Percentiles rank a stretch among this genome's conserved stretches.
These are phyloP conservation scores for Trichoderma gamsii DNA, from an alignment of 495 filamentous ascomycete species.

Conservation along the genomic window DNA sequence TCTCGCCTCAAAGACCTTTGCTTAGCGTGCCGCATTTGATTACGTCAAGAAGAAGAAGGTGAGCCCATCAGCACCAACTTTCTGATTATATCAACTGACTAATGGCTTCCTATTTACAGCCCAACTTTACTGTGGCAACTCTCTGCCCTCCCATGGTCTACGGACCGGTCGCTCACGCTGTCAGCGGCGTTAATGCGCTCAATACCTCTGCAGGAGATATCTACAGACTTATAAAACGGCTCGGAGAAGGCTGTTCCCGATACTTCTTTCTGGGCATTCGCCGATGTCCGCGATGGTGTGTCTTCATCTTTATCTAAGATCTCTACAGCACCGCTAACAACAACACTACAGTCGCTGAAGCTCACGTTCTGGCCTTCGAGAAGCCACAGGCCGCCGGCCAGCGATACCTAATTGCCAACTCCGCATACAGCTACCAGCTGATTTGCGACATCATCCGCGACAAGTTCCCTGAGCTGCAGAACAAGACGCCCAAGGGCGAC, in stretches of 20 bases:
- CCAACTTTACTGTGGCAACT: slow-evolving; percentile 38
- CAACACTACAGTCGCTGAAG: slow-evolving; percentile 40
- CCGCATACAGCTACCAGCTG: slow-evolving; percentile 34
- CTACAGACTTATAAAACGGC: slow-evolving; percentile 35
- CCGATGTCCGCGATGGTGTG: slow-evolving; percentile 35
- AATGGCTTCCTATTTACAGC: slow-evolving; percentile 6
- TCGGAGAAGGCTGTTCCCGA: slow-evolving; percentile 32
- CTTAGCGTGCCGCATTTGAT: slow-evolving; percentile 45
- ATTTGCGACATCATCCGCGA: slow-evolving; percentile 40
- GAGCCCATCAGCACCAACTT: too few species aligned
- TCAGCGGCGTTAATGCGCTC: slow-evolving; percentile 22
- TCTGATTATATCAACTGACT: too few species aligned
- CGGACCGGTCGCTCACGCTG: slow-evolving; percentile 37
- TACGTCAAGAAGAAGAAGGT: slow-evolving; percentile 36
- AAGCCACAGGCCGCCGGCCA: slow-evolving; percentile 37
- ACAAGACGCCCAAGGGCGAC: slow-evolving; percentile 30
- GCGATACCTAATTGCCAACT: slow-evolving; percentile 42
- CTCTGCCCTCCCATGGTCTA: slow-evolving; percentile 50
- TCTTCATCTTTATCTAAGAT: not conserved
- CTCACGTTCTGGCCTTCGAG: slow-evolving; percentile 45
- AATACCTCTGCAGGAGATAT: slow-evolving; percentile 40
- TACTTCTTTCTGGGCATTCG: slow-evolving; percentile 35
- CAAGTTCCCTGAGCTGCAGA: slow-evolving; percentile 39
- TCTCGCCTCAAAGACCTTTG: slow-evolving; percentile 42
- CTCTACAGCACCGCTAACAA: not conserved